phyloP scores from a whole-genome alignment of 1,284 basidiomycete genomes.

The Malassezia psittaci region DNA sequence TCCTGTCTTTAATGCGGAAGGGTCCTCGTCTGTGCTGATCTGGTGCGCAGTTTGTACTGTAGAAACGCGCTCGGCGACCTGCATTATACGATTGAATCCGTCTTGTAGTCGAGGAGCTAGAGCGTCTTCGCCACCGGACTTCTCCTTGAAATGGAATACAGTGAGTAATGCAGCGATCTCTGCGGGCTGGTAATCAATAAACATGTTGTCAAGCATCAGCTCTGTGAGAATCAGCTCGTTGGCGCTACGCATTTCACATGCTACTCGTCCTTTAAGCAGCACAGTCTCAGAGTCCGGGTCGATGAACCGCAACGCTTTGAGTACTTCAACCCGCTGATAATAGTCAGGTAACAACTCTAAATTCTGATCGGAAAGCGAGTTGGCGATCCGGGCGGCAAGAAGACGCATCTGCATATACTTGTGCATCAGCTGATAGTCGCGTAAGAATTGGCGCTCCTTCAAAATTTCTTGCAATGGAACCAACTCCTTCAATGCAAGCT shows the following conservation, averaged over 20 bases:
- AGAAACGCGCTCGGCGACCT: constrained; percentile 72
- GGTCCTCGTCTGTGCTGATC: constrained; percentile 50
- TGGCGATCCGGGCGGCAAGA: constrained; percentile 55
- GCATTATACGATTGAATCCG: constrained; percentile 67
- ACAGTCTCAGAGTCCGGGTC: constrained; percentile 68
- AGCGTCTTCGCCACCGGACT: constrained; percentile 74
- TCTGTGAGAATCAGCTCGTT: constrained; percentile 81
- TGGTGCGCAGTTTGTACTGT: constrained; percentile 63
- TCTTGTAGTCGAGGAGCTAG: constrained; percentile 66
- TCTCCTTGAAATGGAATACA: constrained; percentile 94
- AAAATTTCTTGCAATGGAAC: constrained; percentile 17
- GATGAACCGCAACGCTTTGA: constrained; percentile 62
- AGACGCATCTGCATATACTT: constrained; percentile 62
- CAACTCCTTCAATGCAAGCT: constrained; percentile 51
- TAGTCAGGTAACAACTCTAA: constrained; percentile 94
- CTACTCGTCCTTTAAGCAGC: constrained; percentile 87
- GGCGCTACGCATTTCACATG: constrained; percentile 97
- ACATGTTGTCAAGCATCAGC: constrained; percentile 86
- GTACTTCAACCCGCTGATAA: constrained; percentile 79
- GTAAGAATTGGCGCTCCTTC: constrained; percentile 54
- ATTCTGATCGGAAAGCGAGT: constrained; percentile 65
- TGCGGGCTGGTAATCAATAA: constrained; percentile 79
- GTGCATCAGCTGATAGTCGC: constrained; percentile 65
- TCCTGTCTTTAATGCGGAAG: constrained; percentile 51
- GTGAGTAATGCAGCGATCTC: constrained; percentile 95